Percentiles rank a stretch among this genome's conserved stretches.
Conservation (phyloP, 345 rosid genomes). For the Psidium guajava region DNA sequence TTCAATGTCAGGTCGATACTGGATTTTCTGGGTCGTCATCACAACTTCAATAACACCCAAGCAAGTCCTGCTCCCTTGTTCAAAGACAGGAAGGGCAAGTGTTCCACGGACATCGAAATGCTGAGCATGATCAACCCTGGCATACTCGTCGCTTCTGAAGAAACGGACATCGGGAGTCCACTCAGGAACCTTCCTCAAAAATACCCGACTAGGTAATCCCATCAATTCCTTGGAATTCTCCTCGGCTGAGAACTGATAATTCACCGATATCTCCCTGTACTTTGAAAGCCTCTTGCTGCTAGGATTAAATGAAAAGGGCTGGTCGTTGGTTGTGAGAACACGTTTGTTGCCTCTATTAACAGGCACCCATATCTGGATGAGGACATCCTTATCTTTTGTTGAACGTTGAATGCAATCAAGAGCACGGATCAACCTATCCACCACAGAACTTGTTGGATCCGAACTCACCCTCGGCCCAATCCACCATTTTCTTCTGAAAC, state of each 20-base stretch:
- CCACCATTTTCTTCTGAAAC: conserved; percentile 52
- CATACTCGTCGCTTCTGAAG: conserved; percentile 79
- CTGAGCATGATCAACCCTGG: conserved; percentile 65
- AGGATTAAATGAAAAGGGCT: conserved; percentile 56
- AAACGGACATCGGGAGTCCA: conserved; percentile 96
- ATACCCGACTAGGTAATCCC: conserved; percentile 86
- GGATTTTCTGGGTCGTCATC: conserved; percentile 55
- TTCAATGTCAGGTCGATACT: conserved; percentile 65
- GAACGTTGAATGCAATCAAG: conserved; percentile 46
- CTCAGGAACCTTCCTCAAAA: conserved; percentile 75
- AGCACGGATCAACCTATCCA: conserved; percentile 58
- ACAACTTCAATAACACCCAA: conserved; percentile 92
- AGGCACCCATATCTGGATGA: conserved; percentile 87
- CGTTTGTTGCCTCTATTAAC: conserved; percentile 53
- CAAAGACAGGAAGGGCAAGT: conserved; percentile 87
- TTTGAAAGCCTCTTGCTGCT: conserved; percentile 48
- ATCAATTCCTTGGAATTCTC: conserved; percentile 46
- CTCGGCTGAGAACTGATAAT: conserved; percentile 67
- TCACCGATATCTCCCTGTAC: conserved; percentile 68
- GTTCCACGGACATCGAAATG: conserved; percentile 69
- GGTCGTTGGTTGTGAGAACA: conserved; percentile 54
- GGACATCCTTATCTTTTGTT: conserved; percentile 52
- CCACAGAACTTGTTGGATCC: conserved; percentile 38
- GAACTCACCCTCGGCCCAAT: conserved; percentile 43
- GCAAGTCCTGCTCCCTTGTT: conserved; percentile 70